Percentiles rank a stretch among this genome's conserved stretches.
Conservation (phyloP, 2,329 filamentous ascomycete genomes). For the Trichoderma oligosporum region DNA sequence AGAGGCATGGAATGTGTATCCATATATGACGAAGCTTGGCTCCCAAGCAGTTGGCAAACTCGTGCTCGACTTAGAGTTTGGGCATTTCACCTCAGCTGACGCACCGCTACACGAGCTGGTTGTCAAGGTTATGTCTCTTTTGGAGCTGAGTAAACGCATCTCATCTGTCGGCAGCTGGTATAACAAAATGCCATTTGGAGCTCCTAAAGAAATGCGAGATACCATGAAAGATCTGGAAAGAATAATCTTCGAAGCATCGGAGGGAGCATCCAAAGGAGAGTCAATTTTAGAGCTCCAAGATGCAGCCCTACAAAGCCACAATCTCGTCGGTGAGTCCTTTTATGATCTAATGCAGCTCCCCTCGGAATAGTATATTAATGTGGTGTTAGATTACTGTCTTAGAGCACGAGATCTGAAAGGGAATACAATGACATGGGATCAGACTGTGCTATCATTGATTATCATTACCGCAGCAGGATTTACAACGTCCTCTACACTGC, state of each 20-base stretch:
- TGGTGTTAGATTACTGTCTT: conserved; percentile 45
- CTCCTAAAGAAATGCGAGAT: conserved; percentile 43
- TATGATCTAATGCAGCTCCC: too few species aligned
- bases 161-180: conserved; percentile 55
- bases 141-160: conserved; percentile 51
- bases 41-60: conserved; percentile 45
- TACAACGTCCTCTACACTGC: conserved; percentile 54
- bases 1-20: conserved; percentile 47
- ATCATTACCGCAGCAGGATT: conserved; percentile 57
- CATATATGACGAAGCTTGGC: conserved; percentile 48
- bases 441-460: conserved; percentile 36
- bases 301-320: conserved; percentile 47
- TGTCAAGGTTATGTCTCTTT: conserved; percentile 43
- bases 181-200: conserved; percentile 52
- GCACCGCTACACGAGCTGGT: conserved; percentile 51
- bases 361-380: neutral
- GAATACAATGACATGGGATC: conserved; percentile 43
- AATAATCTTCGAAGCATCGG: conserved; percentile 38
- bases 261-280: conserved; percentile 36
- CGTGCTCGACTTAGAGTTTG: conserved; percentile 44
- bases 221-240: conserved; percentile 32
- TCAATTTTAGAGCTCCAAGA: conserved; percentile 43
- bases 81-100: conserved; percentile 43
- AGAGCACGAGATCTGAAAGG: conserved; percentile 53
- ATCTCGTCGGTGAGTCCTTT: conserved; percentile 30